Evolutionary conservation across 805 yeast genomes (phyloP).

Genomic region (Candida ipomoeae): DNA sequence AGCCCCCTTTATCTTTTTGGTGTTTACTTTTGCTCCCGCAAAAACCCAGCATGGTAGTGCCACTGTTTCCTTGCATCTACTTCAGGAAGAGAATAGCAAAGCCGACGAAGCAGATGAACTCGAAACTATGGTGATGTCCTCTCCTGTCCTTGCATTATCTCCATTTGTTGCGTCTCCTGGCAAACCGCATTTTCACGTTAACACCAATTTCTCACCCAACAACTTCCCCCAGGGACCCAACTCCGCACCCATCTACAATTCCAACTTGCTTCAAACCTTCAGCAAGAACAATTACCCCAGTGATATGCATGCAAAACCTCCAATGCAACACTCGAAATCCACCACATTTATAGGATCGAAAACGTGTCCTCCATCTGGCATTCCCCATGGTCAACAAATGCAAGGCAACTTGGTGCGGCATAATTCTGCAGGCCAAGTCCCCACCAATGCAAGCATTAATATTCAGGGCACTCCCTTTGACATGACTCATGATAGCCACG

Average conservation of each 20-base stretch:
- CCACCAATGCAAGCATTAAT: background rate
- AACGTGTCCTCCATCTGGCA: background rate
- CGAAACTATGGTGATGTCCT: slow-evolving; percentile 40
- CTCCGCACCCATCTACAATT: slow-evolving; percentile 36
- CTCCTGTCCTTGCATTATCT: slow-evolving; percentile 36
- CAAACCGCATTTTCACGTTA: slow-evolving; percentile 16
- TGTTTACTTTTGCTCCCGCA: slow-evolving; percentile 10
- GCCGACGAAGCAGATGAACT: slow-evolving; percentile 21
- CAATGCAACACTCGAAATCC: slow-evolving; percentile 7
- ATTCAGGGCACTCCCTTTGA: background rate
- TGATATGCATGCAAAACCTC: slow-evolving; percentile 1
- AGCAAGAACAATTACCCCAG: background rate
- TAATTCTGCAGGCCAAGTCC: slow-evolving; percentile 4
- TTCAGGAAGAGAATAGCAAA: background rate
- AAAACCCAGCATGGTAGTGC: slow-evolving; percentile 1
- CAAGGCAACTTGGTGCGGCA: slow-evolving; percentile 1
- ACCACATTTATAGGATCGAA: slow-evolving; percentile 1
- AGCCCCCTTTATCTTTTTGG: slow-evolving; percentile 8
- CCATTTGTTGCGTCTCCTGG: slow-evolving; percentile 28
- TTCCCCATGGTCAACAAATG: background rate
- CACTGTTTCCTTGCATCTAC: slow-evolving; percentile 4
- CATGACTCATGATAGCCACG: background rate
- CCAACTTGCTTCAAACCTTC: slow-evolving; percentile 12
- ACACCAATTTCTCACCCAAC: slow-evolving; percentile 5
- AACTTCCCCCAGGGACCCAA: slow-evolving; percentile 22